A percentile compares a stretch with the other conserved stretches of the same genome.
Evolutionary conservation across 129 eudicot species (phyloP).

Genomic region (Escallonia rubra): DNA sequence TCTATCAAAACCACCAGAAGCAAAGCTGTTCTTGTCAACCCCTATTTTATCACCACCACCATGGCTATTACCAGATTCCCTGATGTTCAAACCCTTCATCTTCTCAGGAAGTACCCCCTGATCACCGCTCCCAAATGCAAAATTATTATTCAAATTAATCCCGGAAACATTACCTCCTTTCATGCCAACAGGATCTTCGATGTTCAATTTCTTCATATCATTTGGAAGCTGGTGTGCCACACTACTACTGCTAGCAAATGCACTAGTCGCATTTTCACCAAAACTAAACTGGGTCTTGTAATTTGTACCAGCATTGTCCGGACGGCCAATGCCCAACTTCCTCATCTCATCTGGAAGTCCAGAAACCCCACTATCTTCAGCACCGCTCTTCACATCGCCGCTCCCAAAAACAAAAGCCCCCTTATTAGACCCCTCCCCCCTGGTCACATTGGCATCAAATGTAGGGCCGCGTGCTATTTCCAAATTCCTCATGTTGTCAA

Average conservation of each 20-base stretch:
- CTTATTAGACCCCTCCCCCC: neutral
- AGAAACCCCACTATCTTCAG: constrained; percentile 14
- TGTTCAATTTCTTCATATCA: constrained; percentile 55
- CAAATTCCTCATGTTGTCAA: constrained; percentile 47
- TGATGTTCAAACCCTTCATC: constrained; percentile 20
- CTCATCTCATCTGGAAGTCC: constrained; percentile 42
- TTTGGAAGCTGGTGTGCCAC: constrained; percentile 30
- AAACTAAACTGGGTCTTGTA: constrained; percentile 4
- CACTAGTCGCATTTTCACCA: neutral
- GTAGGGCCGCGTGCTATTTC: constrained; percentile 20
- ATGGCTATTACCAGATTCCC: constrained; percentile 8
- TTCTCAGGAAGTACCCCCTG: constrained; percentile 17
- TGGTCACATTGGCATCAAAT: constrained; percentile 10
- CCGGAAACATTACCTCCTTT: neutral
- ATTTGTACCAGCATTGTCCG: constrained; percentile 9
- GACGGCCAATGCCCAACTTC: constrained; percentile 38
- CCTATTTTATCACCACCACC: neutral
- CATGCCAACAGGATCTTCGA: constrained; percentile 17
- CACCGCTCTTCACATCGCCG: constrained; percentile 9
- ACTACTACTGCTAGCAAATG: constrained; percentile 13
- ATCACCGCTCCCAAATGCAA: constrained; percentile 26
- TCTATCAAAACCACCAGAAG: neutral
- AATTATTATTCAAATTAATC: constrained; percentile 1
- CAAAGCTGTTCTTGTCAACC: constrained; percentile 5
- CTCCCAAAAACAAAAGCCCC: constrained; percentile 13